Percentiles rank a stretch among this genome's conserved stretches.
phyloP scores from a whole-genome alignment of 805 yeast species.

The Tetrapisispora phaffii region DNA sequence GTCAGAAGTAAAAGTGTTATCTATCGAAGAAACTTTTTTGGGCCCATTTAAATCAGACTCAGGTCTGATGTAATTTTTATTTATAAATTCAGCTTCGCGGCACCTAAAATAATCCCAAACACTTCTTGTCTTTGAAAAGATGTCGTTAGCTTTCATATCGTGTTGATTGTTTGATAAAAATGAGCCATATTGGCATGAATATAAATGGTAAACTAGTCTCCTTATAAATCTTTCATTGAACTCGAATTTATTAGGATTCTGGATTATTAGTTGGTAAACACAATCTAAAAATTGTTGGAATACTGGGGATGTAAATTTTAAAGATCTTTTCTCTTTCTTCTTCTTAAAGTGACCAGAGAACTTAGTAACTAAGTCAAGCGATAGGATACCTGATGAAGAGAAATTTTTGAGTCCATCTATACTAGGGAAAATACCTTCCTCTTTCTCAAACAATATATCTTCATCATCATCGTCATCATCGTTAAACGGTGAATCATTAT shows the following conservation, averaged over 20 bases:
- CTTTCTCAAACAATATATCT: background rate
- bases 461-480: background rate
- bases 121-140: constrained; percentile 48
- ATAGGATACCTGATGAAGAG: background rate
- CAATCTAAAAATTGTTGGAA: constrained; percentile 92
- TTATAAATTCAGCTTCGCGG: constrained; percentile 58
- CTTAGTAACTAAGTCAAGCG: constrained; percentile 2
- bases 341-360: constrained; percentile 6
- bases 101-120: constrained; percentile 93
- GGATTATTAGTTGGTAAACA: constrained; percentile 66
- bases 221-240: constrained; percentile 82
- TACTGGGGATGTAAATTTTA: constrained; percentile 72
- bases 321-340: constrained; percentile 31
- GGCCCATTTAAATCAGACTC: background rate
- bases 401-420: constrained; percentile 2
- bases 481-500: background rate
- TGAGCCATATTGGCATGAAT: constrained; percentile 92
- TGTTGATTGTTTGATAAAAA: constrained; percentile 68
- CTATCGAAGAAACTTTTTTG: background rate
- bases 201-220: constrained; percentile 74
- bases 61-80: constrained; percentile 33
- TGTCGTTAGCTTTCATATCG: constrained; percentile 41
- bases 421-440: background rate
- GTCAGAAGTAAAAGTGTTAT: constrained; percentile 1
- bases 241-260: constrained; percentile 67